phyloP scores from a whole-genome alignment of 1,284 basidiomycete species.

The Marasmius sp. region DNA sequence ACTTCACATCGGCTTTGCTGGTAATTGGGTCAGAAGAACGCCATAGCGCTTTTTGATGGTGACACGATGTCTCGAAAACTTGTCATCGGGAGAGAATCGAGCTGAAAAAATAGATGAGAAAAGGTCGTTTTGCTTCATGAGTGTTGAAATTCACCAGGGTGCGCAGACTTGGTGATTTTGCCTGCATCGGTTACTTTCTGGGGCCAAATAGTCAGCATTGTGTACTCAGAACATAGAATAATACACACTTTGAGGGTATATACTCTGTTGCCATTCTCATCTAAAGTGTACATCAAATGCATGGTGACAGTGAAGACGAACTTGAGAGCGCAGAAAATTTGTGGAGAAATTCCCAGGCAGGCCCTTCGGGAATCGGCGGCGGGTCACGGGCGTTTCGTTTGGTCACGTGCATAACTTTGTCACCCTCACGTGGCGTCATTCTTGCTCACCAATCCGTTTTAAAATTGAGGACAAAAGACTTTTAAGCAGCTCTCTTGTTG shows the following conservation, averaged over 20 bases:
- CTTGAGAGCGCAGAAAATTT: background rate
- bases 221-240: background rate
- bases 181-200: constrained; percentile 84
- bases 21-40: constrained; percentile 87
- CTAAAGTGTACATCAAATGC: constrained; percentile 94
- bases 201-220: constrained; percentile 6
- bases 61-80: constrained; percentile 94
- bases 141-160: constrained; percentile 69
- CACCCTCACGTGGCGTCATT: background rate
- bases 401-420: background rate
- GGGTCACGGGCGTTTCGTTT: background rate
- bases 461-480: no score
- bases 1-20: constrained; percentile 79
- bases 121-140: constrained; percentile 20
- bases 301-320: constrained; percentile 42
- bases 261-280: constrained; percentile 75
- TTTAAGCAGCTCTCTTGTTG: no score
- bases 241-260: constrained; percentile 87
- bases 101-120: constrained; percentile 46
- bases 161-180: constrained; percentile 88
- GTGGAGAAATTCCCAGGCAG: background rate
- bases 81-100: constrained; percentile 96
- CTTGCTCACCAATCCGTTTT: background rate
- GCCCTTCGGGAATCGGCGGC: no score
- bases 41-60: constrained; percentile 91